Conservation (phyloP, 768 basidiomycete genomes). For the Dioszegia crocea region DNA sequence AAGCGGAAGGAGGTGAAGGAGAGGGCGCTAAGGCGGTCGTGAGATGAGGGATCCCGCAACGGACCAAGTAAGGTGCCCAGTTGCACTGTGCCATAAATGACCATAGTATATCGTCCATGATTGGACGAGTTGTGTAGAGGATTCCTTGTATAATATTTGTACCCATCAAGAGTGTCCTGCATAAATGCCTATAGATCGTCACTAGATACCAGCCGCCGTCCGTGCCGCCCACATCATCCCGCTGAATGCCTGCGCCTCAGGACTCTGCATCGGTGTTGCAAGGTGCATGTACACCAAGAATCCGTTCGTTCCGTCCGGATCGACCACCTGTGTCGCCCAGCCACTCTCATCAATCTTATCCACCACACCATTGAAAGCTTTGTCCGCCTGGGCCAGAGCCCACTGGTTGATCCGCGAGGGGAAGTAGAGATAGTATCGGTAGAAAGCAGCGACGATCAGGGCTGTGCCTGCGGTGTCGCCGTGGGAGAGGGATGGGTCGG, state of each 20-base stretch:
- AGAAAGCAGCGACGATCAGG: conserved; percentile 29
- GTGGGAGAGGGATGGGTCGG: background rate
- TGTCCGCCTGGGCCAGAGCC: conserved; percentile 7
- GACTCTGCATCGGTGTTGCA: conserved; percentile 19
- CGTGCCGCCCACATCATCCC: conserved; percentile 39
- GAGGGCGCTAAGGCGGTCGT: background rate
- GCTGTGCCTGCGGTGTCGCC: conserved; percentile 33
- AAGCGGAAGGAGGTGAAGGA: background rate
- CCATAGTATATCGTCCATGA: too few relatives aligned
- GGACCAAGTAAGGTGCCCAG: too few relatives aligned
- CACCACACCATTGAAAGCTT: conserved; percentile 28
- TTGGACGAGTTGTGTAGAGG: too few relatives aligned
- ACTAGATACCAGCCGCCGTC: conserved; percentile 25
- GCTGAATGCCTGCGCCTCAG: conserved; percentile 31
- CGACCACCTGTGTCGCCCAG: conserved; percentile 30
- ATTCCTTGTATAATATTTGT: background rate
- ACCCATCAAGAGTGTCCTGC: conserved; percentile 8
- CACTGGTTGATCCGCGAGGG: background rate
- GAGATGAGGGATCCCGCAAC: background rate
- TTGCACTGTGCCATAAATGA: too few relatives aligned
- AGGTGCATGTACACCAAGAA: conserved; percentile 20
- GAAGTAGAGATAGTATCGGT: conserved; percentile 20
- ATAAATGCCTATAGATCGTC: background rate
- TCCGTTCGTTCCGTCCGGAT: conserved; percentile 28
- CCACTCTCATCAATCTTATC: conserved; percentile 22